A percentile compares a stretch with the other conserved stretches of the same genome.
These are phyloP conservation scores for Boletus subparvulus DNA, from an alignment of 768 basidiomycete species.

Conservation along the genomic window DNA sequence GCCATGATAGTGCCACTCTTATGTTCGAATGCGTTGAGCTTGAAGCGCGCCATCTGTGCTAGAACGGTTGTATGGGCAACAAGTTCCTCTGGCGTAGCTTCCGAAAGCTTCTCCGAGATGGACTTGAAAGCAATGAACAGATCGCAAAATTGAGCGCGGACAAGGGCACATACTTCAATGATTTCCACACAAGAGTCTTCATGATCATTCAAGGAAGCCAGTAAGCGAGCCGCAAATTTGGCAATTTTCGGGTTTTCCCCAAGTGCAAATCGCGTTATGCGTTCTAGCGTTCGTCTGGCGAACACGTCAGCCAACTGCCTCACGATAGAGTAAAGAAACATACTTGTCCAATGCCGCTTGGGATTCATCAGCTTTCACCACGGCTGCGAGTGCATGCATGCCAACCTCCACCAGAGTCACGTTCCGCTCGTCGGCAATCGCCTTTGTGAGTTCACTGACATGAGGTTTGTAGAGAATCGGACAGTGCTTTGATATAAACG, in stretches of 20 bases:
- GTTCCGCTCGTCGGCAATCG: constrained; percentile 65
- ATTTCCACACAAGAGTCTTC: constrained; percentile 51
- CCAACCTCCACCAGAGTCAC: constrained; percentile 57
- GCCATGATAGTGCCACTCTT: constrained; percentile 72
- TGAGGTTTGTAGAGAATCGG: constrained; percentile 75
- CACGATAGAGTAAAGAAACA: constrained; percentile 25
- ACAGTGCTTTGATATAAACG: constrained; percentile 69
- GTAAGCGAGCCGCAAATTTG: constrained; percentile 81
- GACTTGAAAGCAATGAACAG: constrained; percentile 40
- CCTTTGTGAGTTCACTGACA: constrained; percentile 71
- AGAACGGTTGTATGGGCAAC: constrained; percentile 72
- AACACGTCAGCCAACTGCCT: neutral
- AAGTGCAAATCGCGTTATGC: constrained; percentile 56
- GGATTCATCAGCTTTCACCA: constrained; percentile 58
- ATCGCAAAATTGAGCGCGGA: neutral
- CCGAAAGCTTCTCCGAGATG: constrained; percentile 52
- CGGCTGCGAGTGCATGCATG: constrained; percentile 74
- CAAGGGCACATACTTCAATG: constrained; percentile 56
- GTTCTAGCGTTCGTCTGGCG: constrained; percentile 64
- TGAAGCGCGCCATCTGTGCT: constrained; percentile 67
- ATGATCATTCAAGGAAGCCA: constrained; percentile 58
- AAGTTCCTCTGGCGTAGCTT: constrained; percentile 48
- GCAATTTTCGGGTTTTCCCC: constrained; percentile 64
- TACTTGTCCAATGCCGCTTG: constrained; percentile 66
- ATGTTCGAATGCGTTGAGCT: constrained; percentile 73